Evolutionary conservation across 495 filamentous ascomycete species (phyloP), one percentile per base, ranked within the genome.

Genomic region (Eremomyces bilateralis): DNA sequence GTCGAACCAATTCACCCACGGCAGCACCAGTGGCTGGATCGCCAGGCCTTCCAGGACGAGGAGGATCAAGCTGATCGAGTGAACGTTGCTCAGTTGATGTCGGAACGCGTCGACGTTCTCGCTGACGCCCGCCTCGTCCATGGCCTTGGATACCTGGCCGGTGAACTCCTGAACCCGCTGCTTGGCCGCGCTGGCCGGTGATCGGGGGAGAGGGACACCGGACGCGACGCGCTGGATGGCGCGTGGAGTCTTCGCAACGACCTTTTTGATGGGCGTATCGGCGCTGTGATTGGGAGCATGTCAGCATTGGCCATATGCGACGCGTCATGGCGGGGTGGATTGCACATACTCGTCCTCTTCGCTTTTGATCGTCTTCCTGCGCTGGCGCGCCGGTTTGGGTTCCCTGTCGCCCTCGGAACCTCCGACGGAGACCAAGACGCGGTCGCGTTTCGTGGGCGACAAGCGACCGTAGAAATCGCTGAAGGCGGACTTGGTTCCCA

Each of bases 161-260:
- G 72, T 68, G 31, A 85, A 53, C 20, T 61, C 67, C 15, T 69
- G 52, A 1, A 80, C 78, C 42, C 69, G 63, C 40, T 65, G 67
- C 50, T 94, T 84, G 42, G 91, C 80, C 22, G 64, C 72, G 31
- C 79, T 66, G 15, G 80, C 73, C 0, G 85, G 85, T 0, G 82
- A 88, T 1, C 83, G 73, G 2, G 88, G 85, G 21, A 93, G 61
- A 4, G 67, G 61, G 36, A 72, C 55, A 40, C 56, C 61, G 29
- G 54, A 50, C 13, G 67, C 61, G 54, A 62, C 43, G 10, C 61
- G 51, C 37, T 69, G 62, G 4, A 64, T 61, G 42, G 64, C 58
- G 24, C 50, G 61, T 3, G 71, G 71, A 13, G 75, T 73, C 39
- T 67, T 73, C 31, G 60, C 59, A 2, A 57, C 42, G 31, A 44